Evolutionary conservation across 441 rosid species (phyloP), one percentile per base, ranked within the genome.

Genomic region (Daphne laureola): DNA sequence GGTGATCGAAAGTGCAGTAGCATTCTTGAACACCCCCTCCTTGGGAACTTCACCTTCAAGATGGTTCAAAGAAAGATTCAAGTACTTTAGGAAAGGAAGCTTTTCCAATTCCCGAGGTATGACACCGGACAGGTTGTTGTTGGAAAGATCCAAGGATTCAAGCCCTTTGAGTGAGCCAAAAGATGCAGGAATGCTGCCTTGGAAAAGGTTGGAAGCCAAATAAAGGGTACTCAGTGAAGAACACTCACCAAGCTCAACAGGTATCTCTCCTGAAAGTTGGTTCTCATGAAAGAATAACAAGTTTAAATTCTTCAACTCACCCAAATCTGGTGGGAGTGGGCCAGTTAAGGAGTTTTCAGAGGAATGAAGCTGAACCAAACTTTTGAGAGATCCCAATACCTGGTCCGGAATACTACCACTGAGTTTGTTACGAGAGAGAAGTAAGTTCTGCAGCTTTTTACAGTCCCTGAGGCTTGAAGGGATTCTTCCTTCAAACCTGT

Each of bases 381-480:
- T 35, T 17, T 52, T 38, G 4, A 52, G 53, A 5, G 48, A 17
- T 18, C 45, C 36, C 21, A 47, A 57, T 46, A 57, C 18, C 2
- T 46, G 21, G n/a, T 48, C 11, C 0, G 61, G 53, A 3, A 56
- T 47, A 8, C 36, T 46, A 16, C 61, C 61, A 12, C 48, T 57
- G 16, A 57, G 52, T 31, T 17, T 5, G 17, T 57, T 57, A 31
- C n/a, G 21, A 0, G 53, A 57, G n/a, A 47, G 12, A 35, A 46
- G 45, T 57, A 57, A 35, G 45, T 35, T 17, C 36, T 36, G 53
- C 47, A 57, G 51, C 1, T 13, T 31, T 11, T 36, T 51, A 36
- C 52, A 49, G 13, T 48, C 17, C 14, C 61, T 60, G 14, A 63
- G 40, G 25, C 61, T 59, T 7, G 63, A 31, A 25, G 72, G 66